phyloP scores from a whole-genome alignment of 305 asterid species.

The Fraxinus albicans region DNA sequence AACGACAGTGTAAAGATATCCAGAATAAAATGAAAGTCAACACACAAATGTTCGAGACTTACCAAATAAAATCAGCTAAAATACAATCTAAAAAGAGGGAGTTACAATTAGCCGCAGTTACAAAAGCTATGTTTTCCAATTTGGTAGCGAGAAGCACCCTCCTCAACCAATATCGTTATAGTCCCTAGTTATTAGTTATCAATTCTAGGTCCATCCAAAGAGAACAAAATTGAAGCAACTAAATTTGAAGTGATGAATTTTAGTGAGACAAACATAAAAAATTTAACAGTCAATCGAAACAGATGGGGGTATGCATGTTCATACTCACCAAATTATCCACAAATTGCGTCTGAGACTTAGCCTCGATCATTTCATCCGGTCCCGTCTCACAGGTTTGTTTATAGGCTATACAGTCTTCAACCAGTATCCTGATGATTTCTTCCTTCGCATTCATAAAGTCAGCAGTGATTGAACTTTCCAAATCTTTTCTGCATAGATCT shows the following conservation, averaged over 20 bases:
- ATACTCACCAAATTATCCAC: constrained; percentile 35
- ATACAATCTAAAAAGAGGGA: not conserved
- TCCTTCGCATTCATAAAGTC: constrained; percentile 25
- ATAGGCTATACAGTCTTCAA: constrained; percentile 14
- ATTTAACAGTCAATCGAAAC: not conserved
- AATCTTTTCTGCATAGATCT: constrained; percentile 25
- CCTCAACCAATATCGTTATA: not conserved
- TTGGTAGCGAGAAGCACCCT: not conserved
- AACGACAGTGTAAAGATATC: not conserved
- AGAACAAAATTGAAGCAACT: not conserved
- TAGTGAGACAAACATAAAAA: not conserved
- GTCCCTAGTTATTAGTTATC: not conserved
- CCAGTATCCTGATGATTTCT: constrained; percentile 22
- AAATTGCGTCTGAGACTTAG: constrained; percentile 30
- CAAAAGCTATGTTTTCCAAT: not conserved
- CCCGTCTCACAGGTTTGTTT: constrained; percentile 23
- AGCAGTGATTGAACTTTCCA: constrained; percentile 13
- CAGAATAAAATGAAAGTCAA: not conserved
- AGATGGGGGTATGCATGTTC: not conserved
- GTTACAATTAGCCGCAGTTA: not conserved
- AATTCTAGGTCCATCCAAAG: not conserved
- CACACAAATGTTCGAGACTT: not conserved
- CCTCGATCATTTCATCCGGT: constrained; percentile 27
- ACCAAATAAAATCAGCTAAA: not conserved
- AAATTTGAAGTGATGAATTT: not conserved